These are phyloP conservation scores for Leucocoprinus leucothites DNA, from an alignment of 768 basidiomycete species.

Conservation along the genomic window DNA sequence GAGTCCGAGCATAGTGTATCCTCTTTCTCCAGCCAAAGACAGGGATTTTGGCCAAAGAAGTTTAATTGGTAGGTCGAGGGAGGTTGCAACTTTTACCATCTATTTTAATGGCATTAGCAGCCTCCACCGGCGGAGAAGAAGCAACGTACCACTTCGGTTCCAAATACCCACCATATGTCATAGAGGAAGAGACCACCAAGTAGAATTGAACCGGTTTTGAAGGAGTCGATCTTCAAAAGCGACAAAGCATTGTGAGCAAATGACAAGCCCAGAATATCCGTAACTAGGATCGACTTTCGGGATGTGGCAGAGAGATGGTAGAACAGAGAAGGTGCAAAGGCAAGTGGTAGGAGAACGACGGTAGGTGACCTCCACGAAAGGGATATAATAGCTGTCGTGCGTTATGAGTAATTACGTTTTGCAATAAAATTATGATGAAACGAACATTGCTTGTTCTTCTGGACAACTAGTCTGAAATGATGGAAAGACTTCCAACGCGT, in stretches of 20 bases:
- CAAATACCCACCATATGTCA: conserved; percentile 95
- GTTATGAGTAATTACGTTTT: conserved; percentile 15
- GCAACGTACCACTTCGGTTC: conserved; percentile 71
- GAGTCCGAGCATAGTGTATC: conserved; percentile 88
- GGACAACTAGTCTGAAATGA: conserved; percentile 35
- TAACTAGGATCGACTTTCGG: conserved; percentile 67
- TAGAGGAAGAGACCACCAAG: conserved; percentile 87
- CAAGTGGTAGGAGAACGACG: conserved; percentile 52
- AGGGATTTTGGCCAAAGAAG: conserved; percentile 80
- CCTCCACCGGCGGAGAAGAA: not conserved
- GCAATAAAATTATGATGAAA: conserved; percentile 5
- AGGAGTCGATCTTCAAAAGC: conserved; percentile 83
- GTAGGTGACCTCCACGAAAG: conserved; percentile 59
- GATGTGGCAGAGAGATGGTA: conserved; percentile 46
- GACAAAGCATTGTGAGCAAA: conserved; percentile 80
- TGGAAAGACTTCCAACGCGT: conserved; percentile 58
- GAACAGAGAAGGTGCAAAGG: conserved; percentile 60
- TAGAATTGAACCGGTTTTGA: conserved; percentile 81
- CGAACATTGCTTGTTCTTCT: conserved; percentile 34
- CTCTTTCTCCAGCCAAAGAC: conserved; percentile 42
- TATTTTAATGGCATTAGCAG: conserved; percentile 24
- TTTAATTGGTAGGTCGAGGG: conserved; percentile 91
- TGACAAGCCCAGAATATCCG: conserved; percentile 72
- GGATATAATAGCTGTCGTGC: conserved; percentile 27
- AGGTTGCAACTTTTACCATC: conserved; percentile 94